Conservation (phyloP, 768 basidiomycete genomes). For the Rhizopogon vesiculosus region DNA sequence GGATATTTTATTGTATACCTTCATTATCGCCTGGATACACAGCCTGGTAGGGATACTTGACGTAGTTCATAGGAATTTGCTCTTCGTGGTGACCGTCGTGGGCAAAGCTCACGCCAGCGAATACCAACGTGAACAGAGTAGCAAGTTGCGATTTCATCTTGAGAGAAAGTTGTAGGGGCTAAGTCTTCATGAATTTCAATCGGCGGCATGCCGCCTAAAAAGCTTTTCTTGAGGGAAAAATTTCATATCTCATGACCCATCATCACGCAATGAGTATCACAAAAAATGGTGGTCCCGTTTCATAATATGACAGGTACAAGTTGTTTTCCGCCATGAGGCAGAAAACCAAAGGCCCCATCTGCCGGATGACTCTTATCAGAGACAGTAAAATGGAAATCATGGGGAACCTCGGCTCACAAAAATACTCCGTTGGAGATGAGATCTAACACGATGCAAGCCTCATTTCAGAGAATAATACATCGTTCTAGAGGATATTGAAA, state of each 20-base stretch:
- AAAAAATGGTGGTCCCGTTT: conserved; percentile 8
- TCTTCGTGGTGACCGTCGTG: conserved; percentile 40
- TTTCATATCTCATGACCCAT: conserved; percentile 13
- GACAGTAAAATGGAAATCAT: conserved; percentile 4
- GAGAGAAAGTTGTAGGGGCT: not conserved
- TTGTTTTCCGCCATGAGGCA: conserved; percentile 47
- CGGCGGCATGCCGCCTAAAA: conserved; percentile 10
- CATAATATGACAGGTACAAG: conserved; percentile 8
- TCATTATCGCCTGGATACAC: conserved; percentile 54
- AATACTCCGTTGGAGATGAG: conserved; percentile 2
- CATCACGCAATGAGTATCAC: conserved; percentile 6
- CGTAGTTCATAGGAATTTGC: conserved; percentile 64
- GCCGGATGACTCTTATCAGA: conserved; percentile 5
- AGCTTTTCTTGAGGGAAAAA: conserved; percentile 23
- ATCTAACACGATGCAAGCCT: conserved; percentile 27
- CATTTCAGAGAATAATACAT: conserved; percentile 11
- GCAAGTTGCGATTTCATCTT: conserved; percentile 20
- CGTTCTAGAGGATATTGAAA: conserved; percentile 7
- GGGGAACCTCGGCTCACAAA: not conserved
- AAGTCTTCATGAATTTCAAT: conserved; percentile 1
- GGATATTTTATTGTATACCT: conserved; percentile 30
- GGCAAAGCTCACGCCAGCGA: conserved; percentile 24
- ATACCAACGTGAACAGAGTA: conserved; percentile 20
- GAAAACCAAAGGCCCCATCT: conserved; percentile 3
- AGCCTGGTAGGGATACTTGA: conserved; percentile 62